Evolutionary conservation across 2,329 filamentous ascomycete species (phyloP), one percentile per base, ranked within the genome.

Genomic region (Claviceps fusiformis): DNA sequence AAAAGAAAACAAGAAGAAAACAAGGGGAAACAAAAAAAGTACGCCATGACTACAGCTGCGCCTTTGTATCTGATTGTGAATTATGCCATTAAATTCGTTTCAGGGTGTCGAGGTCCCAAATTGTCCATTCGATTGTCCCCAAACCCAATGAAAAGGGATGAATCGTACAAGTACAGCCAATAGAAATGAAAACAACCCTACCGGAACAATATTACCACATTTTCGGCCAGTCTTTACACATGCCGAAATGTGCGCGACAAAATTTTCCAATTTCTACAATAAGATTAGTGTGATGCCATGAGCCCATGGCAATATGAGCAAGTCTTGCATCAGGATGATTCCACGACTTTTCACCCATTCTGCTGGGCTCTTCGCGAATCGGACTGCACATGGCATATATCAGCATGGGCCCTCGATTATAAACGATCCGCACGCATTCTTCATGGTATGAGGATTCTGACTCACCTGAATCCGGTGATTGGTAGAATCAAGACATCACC

Each of bases 391-490:
- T 17, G 29, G 9, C 33, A 37, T 24, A 19, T 37, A 19, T 48
- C 15, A 41, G 19, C 19, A 49, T 33, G 3, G 0, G 9, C 2
- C n/a, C 31, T 9, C 9, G 9, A 3, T 37, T 10, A 37, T 3
- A 10, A 3, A 24, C 11, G 35, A 13, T 37, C 11, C 8, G 35
- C 9, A 10, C 33, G 9, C 1, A 35, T 35, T 35, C 3, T 17
- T 11, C 47, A 15, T 39, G 4, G 6, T 31, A 4, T 9, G 2
- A 27, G 19, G 24, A 15, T 10, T 10, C n/a, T n/a, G n/a, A 41
- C 50, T 47, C 59, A 61, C 60, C 60, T 62, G 52, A 62, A 62
- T 37, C 58, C 60, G 4, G 60, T 62, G 2, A 62, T 62, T 37
- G 60, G 60, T 13, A 62, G 55, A 48, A 62, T 55, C 37, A 62